A percentile compares a stretch with the other conserved stretches of the same genome.
Evolutionary conservation across 2,329 filamentous ascomycete genomes (phyloP).

Genomic region (Dactylellina sp.): DNA sequence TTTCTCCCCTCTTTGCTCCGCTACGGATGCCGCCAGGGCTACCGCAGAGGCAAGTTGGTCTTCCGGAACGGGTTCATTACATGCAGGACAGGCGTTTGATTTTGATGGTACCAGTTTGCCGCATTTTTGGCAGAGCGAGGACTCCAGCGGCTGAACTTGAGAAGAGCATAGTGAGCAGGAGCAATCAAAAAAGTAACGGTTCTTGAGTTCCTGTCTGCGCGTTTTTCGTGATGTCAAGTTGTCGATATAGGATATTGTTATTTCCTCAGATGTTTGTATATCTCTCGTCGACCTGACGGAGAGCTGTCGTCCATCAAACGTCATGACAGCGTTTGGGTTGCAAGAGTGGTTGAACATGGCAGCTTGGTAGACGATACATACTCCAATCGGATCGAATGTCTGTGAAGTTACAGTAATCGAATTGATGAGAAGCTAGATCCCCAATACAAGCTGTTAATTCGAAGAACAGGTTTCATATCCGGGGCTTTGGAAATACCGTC

Average conservation of each 20-base stretch:
- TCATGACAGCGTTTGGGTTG: constrained; percentile 70
- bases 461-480: too few species aligned
- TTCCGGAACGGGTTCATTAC: constrained; percentile 53
- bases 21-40: constrained; percentile 32
- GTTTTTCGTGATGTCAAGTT: constrained; percentile 67
- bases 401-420: constrained; percentile 70
- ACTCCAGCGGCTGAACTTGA: constrained; percentile 63
- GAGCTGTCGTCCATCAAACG: constrained; percentile 69
- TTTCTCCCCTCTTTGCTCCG: constrained; percentile 62
- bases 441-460: not conserved
- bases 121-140: constrained; percentile 63
- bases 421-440: constrained; percentile 69
- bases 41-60: constrained; percentile 35
- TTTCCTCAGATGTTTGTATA: constrained; percentile 70
- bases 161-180: constrained; percentile 68
- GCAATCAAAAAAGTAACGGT: constrained; percentile 72
- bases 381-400: constrained; percentile 70
- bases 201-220: constrained; percentile 69
- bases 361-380: constrained; percentile 70
- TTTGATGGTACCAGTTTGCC: constrained; percentile 41
- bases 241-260: constrained; percentile 74
- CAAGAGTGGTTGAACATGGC: constrained; percentile 73
- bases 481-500: not conserved
- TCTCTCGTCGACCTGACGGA: constrained; percentile 68
- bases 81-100: constrained; percentile 18